Base-by-base conservation (phyloP, 2,329 filamentous ascomycete genomes). In the Verticillium isaacii region DNA sequence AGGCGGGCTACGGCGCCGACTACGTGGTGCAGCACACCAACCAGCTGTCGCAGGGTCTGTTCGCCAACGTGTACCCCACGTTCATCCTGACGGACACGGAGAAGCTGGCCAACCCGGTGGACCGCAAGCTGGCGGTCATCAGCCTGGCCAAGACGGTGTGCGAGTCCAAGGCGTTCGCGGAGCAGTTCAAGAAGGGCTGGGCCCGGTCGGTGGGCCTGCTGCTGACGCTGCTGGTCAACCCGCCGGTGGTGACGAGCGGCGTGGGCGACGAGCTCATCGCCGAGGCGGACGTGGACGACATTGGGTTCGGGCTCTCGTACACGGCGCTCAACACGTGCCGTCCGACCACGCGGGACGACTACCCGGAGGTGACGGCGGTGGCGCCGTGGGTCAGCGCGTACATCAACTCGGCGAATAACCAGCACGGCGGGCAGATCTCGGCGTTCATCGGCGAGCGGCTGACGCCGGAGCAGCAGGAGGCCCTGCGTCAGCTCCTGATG, bases 251-350 rank as follows among this genome's bases (percentile, higher is more conserved):
- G 5, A 78, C 84, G 7, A 78, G 80, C 17, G 85, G 89, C 1
- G 78, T 83, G 39, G 88, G 89, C 62, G 89, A 92, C 66, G 92
- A 96, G 67, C 79, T 91, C 58, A 89, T 96, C 65, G 85, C 87
- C 12, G 95, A 98, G 72, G 89, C 92, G 3, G 94, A 98, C 70
- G 91, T 97, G 32, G 95, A 99, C 69, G 95, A 99, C 73, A 88
- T 97, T 67, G 89, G 92, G 32, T 99, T 99, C 71, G 95, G 95
- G 32, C 88, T 97, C 66, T 94, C 93, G 9, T 99, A 96, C 77
- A 98, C 95, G 0, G 89, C 91, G 36, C 84, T 99, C 65, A 96
- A 94, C 78, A 97, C 94, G 0, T 95, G 94, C 79, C 92, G 89
- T 73, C 88, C 88, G 63, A 80, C 86, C 4, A 78, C 85, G 1